Evolutionary conservation across 2,329 filamentous ascomycete species (phyloP), one percentile per base, ranked within the genome.

Genomic region (Pleurostoma richardsiae): DNA sequence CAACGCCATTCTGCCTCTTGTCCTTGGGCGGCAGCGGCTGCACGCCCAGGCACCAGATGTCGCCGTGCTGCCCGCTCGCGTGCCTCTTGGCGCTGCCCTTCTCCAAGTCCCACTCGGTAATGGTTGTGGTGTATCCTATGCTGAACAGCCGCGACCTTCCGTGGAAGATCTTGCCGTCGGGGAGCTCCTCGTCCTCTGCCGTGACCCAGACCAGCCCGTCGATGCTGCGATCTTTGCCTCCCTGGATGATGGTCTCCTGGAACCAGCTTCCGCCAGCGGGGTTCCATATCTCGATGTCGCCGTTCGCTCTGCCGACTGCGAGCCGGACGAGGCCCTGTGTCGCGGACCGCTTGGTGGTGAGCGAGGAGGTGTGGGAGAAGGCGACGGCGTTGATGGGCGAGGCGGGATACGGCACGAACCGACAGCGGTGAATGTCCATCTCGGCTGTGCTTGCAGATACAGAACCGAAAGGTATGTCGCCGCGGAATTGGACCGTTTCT

Each of bases 231-330:
- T 90, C 88, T 58, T 87, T 85, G 43, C 90, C 90, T 52, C 92
- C 91, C 33, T 82, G 80, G 43, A 97, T 85, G 50, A 91, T 83
- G 38, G 83, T 83, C 72, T 99, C 94, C 64, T 97, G 94, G 53
- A 90, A 80, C 94, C 94, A 99, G 51, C 77, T 73, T 11, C 88
- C 89, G 53, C 80, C 81, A 45, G 84, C 71, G 3, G 92, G 90
- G 65, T 96, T 96, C 94, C 94, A 99, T 54, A 99, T 90, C 70
- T 99, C 94, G 57, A 99, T 94, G 61, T 96, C 89, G 57, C 94
- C 94, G 64, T 97, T 96, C 49, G 89, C 87, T 55, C 94, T 85
- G 50, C 94, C 94, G 58, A 99, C 80, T 2, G 94, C 94, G 46
- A 97, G 80, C 56, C 90, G 83, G 46, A 90, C 77, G 19, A 19